Evolutionary conservation across 495 filamentous ascomycete genomes (phyloP).

Genomic region (Tuber umbilicatum): DNA sequence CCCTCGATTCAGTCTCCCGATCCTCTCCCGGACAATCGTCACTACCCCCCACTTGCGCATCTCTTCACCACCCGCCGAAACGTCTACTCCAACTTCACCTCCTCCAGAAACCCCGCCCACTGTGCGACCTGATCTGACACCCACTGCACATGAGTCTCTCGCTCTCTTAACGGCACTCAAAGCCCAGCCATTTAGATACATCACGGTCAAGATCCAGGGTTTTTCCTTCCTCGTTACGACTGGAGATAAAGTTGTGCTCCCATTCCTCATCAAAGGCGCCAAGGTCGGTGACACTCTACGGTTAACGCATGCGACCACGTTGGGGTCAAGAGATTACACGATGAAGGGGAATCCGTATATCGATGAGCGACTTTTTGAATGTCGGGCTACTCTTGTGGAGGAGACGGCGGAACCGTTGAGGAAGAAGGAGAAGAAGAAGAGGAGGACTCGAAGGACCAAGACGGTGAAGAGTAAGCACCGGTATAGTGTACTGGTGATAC

Average conservation of each 20-base stretch:
- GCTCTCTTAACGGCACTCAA: slow-evolving; percentile 68
- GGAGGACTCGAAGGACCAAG: slow-evolving; percentile 68
- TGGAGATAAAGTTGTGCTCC: slow-evolving; percentile 81
- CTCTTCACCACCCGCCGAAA: slow-evolving; percentile 38
- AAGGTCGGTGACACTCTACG: slow-evolving; percentile 75
- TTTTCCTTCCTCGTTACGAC: slow-evolving; percentile 81
- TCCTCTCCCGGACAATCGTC: slow-evolving; percentile 26
- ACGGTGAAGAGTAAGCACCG: slow-evolving; percentile 74
- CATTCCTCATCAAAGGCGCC: slow-evolving; percentile 86
- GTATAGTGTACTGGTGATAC: slow-evolving; percentile 77
- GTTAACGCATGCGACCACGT: slow-evolving; percentile 67
- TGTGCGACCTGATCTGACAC: slow-evolving; percentile 36
- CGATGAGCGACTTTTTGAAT: slow-evolving; percentile 75
- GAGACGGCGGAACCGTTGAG: slow-evolving; percentile 82
- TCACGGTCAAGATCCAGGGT: slow-evolving; percentile 77
- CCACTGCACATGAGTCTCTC: slow-evolving; percentile 46
- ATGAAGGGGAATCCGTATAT: slow-evolving; percentile 69
- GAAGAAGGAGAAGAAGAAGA: slow-evolving; percentile 87
- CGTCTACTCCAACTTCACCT: slow-evolving; percentile 37
- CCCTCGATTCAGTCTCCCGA: slow-evolving; percentile 33
- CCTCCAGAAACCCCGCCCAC: slow-evolving; percentile 43
- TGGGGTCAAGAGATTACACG: slow-evolving; percentile 87
- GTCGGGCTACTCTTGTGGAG: slow-evolving; percentile 76
- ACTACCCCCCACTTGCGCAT: slow-evolving; percentile 29
- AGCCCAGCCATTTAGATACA: slow-evolving; percentile 75